Evolutionary conservation across 2,329 filamentous ascomycete species (phyloP).

Genomic region (Neocatenulostroma microsporum): DNA sequence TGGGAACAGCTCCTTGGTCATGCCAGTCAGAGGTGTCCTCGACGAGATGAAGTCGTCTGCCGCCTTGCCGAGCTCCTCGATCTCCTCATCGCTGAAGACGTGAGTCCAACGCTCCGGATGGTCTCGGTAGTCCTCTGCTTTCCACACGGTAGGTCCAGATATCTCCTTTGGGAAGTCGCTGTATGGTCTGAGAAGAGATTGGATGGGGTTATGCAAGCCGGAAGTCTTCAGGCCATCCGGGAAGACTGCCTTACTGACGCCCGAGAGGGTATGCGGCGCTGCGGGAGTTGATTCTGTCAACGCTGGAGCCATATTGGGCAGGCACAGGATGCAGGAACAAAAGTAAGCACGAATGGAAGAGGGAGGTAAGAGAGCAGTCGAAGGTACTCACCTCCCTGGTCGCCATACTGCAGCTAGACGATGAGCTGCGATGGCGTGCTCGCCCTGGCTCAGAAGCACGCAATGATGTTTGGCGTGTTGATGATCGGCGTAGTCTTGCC

Average conservation of each 20-base stretch:
- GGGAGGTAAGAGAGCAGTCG: no score
- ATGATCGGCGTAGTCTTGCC: no score
- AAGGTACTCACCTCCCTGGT: no score
- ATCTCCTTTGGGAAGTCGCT: conserved; percentile 63
- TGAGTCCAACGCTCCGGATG: conserved; percentile 66
- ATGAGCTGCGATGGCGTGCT: no score
- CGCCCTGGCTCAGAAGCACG: no score
- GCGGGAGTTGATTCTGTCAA: conserved; percentile 10
- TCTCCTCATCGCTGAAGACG: conserved; percentile 57
- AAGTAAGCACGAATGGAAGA: no score
- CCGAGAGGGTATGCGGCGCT: conserved; percentile 12
- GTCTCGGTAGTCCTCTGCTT: conserved; percentile 54
- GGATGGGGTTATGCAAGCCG: conserved; percentile 65
- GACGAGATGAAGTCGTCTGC: conserved; percentile 62
- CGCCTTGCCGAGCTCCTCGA: conserved; percentile 57
- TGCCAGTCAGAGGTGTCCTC: conserved; percentile 62
- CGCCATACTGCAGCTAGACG: no score
- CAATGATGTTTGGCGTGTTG: no score
- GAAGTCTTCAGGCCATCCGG: conserved; percentile 62
- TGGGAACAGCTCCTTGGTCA: conserved; percentile 56
- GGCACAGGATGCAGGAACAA: no score
- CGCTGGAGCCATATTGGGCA: conserved; percentile 17
- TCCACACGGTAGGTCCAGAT: conserved; percentile 61
- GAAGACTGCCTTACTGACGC: conserved; percentile 44
- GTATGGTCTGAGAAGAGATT: conserved; percentile 58